Percentiles rank a stretch among this genome's conserved stretches.
Conservation (phyloP, 257 asterid species). For the Pogostemon cablin region DNA sequence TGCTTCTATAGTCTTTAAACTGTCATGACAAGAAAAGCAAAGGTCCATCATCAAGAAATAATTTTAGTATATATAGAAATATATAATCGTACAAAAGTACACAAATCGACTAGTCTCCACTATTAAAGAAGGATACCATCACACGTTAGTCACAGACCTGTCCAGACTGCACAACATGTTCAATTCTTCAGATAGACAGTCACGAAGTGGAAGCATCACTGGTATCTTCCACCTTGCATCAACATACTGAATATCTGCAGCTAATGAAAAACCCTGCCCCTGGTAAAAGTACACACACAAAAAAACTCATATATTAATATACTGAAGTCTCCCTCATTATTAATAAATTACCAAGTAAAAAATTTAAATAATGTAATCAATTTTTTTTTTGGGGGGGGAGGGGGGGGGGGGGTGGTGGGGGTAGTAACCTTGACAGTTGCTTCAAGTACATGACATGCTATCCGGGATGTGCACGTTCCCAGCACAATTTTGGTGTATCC, state of each 20-base stretch:
- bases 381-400: neutral
- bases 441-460: slow-evolving; percentile 91
- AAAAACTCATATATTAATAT: slow-evolving; percentile 9
- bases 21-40: slow-evolving; percentile 46
- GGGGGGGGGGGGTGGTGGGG: neutral
- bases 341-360: too few species aligned
- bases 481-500: slow-evolving; percentile 82
- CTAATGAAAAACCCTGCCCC: slow-evolving; percentile 92
- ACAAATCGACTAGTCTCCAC: slow-evolving; percentile 22
- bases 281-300: slow-evolving; percentile 33
- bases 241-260: slow-evolving; percentile 89
- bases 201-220: slow-evolving; percentile 86
- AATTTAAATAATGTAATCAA: neutral
- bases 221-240: slow-evolving; percentile 91
- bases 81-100: slow-evolving; percentile 2
- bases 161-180: slow-evolving; percentile 75
- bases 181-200: slow-evolving; percentile 81
- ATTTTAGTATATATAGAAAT: slow-evolving; percentile 7
- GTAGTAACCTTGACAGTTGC: slow-evolving; percentile 83
- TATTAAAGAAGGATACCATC: slow-evolving; percentile 5
- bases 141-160: slow-evolving; percentile 51
- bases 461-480: slow-evolving; percentile 54
- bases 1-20: slow-evolving; percentile 71
- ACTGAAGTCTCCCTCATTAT: slow-evolving; percentile 3
- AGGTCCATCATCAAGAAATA: slow-evolving; percentile 39